Evolutionary conservation across 257 asterid genomes (phyloP).

Genomic region (Solanum chmielewskii): DNA sequence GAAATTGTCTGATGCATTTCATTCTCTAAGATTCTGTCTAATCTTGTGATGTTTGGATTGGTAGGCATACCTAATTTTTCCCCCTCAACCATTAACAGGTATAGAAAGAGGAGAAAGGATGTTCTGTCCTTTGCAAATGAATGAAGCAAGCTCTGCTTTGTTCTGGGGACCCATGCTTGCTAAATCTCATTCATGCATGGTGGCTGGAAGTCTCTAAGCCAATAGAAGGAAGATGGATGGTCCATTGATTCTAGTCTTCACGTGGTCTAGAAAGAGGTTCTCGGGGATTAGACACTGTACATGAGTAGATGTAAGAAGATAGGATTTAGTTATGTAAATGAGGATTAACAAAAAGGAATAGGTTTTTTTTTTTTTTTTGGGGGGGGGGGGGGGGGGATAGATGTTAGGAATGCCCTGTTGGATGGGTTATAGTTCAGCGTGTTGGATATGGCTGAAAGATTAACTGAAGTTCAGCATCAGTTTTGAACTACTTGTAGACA

Average conservation of each 20-base stretch:
- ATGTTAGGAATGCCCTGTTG: not conserved
- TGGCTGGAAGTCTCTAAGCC: not conserved
- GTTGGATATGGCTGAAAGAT: conserved; percentile 1
- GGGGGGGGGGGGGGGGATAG: not conserved
- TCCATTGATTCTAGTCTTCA: not conserved
- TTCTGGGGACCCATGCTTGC: not conserved
- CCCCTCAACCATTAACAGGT: not conserved
- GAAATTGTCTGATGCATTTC: not conserved
- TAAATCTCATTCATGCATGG: not conserved
- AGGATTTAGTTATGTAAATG: conserved; percentile 48
- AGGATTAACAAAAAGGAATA: conserved; percentile 14
- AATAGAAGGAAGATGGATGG: not conserved
- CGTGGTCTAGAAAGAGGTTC: conserved; percentile 1
- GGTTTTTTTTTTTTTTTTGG: not conserved
- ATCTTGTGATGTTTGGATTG: not conserved
- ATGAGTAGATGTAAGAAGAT: conserved; percentile 45
- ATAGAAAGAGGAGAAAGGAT: not conserved
- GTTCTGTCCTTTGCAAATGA: not conserved
- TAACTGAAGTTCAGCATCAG: not conserved
- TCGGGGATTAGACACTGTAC: conserved; percentile 29
- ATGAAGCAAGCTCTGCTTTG: not conserved
- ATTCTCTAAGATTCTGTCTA: not conserved
- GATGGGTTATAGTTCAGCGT: not conserved
- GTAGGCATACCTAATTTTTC: not conserved
- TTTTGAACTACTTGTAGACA: not conserved